Conservation (phyloP, 768 basidiomycete genomes). For the Mycena rosella region DNA sequence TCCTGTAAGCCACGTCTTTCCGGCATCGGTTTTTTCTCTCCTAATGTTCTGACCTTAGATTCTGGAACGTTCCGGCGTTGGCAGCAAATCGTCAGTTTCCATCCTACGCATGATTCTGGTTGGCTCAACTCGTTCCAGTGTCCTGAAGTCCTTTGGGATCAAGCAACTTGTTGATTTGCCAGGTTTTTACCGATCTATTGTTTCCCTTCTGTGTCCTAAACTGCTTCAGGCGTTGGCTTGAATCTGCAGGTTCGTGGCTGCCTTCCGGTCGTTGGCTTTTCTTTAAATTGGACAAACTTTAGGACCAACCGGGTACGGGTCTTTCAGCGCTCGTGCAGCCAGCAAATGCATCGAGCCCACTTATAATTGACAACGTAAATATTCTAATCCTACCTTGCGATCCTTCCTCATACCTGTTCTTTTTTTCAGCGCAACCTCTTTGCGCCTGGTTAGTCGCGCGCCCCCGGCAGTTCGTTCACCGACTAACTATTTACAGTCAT, state of each 20-base stretch:
- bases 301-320: conserved; percentile 44
- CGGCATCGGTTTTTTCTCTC: not conserved
- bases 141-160: conserved; percentile 43
- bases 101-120: too few relatives aligned
- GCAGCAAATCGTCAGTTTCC: conserved; percentile 23
- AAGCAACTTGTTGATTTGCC: conserved; percentile 51
- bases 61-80: conserved; percentile 33
- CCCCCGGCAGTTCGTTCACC: not conserved
- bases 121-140: not conserved
- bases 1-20: conserved; percentile 10
- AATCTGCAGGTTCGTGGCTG: conserved; percentile 43
- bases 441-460: conserved; percentile 16
- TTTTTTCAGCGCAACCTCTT: conserved; percentile 26
- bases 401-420: not conserved
- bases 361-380: conserved; percentile 27
- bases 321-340: conserved; percentile 28
- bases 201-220: not conserved
- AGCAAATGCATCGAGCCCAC: conserved; percentile 11
- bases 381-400: not conserved
- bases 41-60: conserved; percentile 1
- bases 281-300: conserved; percentile 2
- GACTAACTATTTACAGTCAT: conserved; percentile 15
- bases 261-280: not conserved
- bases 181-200: not conserved
- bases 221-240: conserved; percentile 50